A percentile compares a stretch with the other conserved stretches of the same genome.
These are phyloP conservation scores for Flagelloscypha sp. DNA, from an alignment of 768 basidiomycete genomes.

Conservation along the genomic window DNA sequence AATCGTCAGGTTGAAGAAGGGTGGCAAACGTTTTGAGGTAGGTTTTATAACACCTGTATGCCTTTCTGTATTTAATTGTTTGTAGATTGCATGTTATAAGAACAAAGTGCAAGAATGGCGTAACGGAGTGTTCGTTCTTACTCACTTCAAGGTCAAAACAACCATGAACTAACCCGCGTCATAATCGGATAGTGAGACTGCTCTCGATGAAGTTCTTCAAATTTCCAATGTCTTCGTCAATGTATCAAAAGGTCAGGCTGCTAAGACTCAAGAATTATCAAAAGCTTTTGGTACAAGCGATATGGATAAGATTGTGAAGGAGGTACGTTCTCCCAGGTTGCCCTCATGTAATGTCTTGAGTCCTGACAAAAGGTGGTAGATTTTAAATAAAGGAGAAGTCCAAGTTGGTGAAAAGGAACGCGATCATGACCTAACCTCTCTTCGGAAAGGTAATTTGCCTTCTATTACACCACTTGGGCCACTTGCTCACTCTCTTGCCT, in stretches of 20 bases:
- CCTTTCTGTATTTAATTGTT: conserved; percentile 1
- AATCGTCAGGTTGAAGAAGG: conserved; percentile 92
- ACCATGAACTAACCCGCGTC: conserved; percentile 2
- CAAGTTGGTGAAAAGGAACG: conserved; percentile 98
- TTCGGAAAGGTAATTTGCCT: too few species aligned
- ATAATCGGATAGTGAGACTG: conserved; percentile 59
- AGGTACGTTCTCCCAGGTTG: conserved; percentile 38
- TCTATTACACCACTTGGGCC: too few species aligned
- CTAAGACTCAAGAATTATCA: conserved; percentile 80
- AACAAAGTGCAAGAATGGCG: conserved; percentile 98
- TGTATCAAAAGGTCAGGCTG: conserved; percentile 93
- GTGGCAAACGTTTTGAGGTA: conserved; percentile 96
- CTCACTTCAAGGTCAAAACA: not conserved
- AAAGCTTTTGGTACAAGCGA: conserved; percentile 84
- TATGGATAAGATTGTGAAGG: conserved; percentile 64
- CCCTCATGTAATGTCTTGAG: conserved; percentile 3
- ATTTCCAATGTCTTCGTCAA: conserved; percentile 94
- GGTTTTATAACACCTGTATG: conserved; percentile 9
- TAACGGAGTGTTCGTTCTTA: conserved; percentile 66
- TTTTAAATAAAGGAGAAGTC: conserved; percentile 91
- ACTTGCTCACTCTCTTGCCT: too few species aligned
- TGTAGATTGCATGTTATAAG: conserved; percentile 94
- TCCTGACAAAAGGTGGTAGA: conserved; percentile 45
- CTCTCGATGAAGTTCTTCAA: conserved; percentile 92
- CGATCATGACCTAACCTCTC: conserved; percentile 74